phyloP scores from a whole-genome alignment of 2,329 filamentous ascomycete genomes.

The Ceratocystis ficicola region DNA sequence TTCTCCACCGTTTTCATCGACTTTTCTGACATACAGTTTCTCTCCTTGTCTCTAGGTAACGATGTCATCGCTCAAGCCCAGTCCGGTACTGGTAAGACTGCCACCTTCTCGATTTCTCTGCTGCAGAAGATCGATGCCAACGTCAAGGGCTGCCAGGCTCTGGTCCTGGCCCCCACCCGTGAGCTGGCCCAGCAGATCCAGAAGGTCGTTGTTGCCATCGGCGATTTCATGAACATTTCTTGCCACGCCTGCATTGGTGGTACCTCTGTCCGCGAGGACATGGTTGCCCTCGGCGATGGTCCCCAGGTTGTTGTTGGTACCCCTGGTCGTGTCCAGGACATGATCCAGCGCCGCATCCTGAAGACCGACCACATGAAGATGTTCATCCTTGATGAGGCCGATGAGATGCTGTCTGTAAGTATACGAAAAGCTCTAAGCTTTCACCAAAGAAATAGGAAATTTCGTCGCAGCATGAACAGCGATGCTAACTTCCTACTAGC shows the following conservation, averaged over 20 bases:
- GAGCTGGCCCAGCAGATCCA: constrained; percentile 99
- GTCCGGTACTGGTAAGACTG: constrained; percentile 99
- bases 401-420: constrained; percentile 91
- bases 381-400: constrained; percentile 98
- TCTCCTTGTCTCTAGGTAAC: constrained; percentile 47
- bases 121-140: constrained; percentile 96
- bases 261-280: constrained; percentile 95
- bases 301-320: constrained; percentile 97
- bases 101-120: constrained; percentile 97
- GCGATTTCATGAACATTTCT: constrained; percentile 98
- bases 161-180: constrained; percentile 94
- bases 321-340: constrained; percentile 95
- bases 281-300: constrained; percentile 92
- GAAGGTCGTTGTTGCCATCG: constrained; percentile 96
- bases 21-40: neutral
- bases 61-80: constrained; percentile 99
- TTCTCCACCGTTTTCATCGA: neutral
- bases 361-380: constrained; percentile 99
- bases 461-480: neutral
- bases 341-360: constrained; percentile 96
- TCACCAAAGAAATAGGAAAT: constrained; percentile 22
- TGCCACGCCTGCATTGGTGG: constrained; percentile 99
- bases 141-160: constrained; percentile 92
- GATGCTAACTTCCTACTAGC: constrained; percentile 41
- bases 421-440: neutral